Evolutionary conservation across 495 filamentous ascomycete genomes (phyloP).

Genomic region (Hypoxylon trugodes): DNA sequence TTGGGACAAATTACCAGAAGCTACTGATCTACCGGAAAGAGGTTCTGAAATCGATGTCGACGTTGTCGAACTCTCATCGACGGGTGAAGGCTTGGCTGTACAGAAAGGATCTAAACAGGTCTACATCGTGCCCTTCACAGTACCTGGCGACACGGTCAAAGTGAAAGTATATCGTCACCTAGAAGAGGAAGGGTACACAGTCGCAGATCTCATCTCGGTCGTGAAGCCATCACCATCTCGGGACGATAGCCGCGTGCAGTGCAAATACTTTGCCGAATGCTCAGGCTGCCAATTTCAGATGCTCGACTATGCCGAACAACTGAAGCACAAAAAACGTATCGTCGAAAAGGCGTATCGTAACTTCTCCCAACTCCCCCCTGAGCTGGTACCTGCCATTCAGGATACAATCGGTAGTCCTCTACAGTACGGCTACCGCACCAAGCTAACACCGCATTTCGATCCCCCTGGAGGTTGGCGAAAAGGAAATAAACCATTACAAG

Average conservation of each 20-base stretch:
- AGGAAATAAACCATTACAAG: slow-evolving; percentile 54
- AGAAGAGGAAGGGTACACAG: slow-evolving; percentile 65
- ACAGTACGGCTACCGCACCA: slow-evolving; percentile 93
- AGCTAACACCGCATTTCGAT: slow-evolving; percentile 95
- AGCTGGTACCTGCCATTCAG: slow-evolving; percentile 76
- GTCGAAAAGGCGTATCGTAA: slow-evolving; percentile 92
- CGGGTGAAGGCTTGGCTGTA: slow-evolving; percentile 83
- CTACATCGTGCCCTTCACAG: slow-evolving; percentile 85
- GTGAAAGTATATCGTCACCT: slow-evolving; percentile 81
- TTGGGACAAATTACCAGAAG: slow-evolving; percentile 12
- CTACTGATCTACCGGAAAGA: slow-evolving; percentile 62
- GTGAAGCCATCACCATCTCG: slow-evolving; percentile 75
- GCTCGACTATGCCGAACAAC: slow-evolving; percentile 87
- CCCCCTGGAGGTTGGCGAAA: slow-evolving; percentile 61
- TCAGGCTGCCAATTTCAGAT: slow-evolving; percentile 98
- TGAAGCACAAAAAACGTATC: slow-evolving; percentile 82
- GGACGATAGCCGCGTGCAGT: slow-evolving; percentile 78
- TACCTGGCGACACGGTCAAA: slow-evolving; percentile 82
- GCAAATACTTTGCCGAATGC: slow-evolving; percentile 86
- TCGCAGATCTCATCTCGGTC: slow-evolving; percentile 83
- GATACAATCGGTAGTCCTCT: slow-evolving; percentile 90
- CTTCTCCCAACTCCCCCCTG: slow-evolving; percentile 82
- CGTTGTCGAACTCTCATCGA: slow-evolving; percentile 82
- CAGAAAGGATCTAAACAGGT: slow-evolving; percentile 72
- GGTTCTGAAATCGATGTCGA: slow-evolving; percentile 82